Evolutionary conservation across 2,329 filamentous ascomycete species (phyloP).

Genomic region (Chaetomium olivaceum): DNA sequence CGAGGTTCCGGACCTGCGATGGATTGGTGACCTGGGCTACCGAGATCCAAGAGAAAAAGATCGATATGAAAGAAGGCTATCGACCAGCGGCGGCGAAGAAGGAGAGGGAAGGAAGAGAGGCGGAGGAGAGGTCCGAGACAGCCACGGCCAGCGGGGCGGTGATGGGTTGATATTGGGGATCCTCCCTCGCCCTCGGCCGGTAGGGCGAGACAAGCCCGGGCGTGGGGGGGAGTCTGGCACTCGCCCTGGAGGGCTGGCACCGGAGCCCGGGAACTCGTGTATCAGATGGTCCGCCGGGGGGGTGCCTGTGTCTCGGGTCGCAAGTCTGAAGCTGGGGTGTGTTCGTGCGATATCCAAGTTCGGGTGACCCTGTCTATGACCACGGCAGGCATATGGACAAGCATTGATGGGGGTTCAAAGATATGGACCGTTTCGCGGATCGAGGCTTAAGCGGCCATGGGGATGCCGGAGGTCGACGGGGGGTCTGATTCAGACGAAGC

Average conservation of each 20-base stretch:
- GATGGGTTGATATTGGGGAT: constrained; percentile 36
- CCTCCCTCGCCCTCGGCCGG: constrained; percentile 20
- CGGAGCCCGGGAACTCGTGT: constrained; percentile 42
- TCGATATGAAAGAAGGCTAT: constrained; percentile 56
- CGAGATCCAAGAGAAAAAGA: constrained; percentile 39
- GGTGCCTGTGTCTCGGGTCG: constrained; percentile 42
- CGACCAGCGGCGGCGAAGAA: constrained; percentile 46
- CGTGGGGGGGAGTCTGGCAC: constrained; percentile 27
- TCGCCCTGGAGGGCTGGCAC: constrained; percentile 43
- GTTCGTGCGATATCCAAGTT: constrained; percentile 52
- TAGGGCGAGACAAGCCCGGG: constrained; percentile 22
- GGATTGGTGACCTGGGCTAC: constrained; percentile 33
- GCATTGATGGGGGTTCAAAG: constrained; percentile 39
- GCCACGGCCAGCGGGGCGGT: constrained; percentile 31
- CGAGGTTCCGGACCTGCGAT: constrained; percentile 57
- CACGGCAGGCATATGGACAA: constrained; percentile 56
- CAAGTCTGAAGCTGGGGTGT: constrained; percentile 42
- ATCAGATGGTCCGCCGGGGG: constrained; percentile 43
- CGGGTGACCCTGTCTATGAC: constrained; percentile 54
- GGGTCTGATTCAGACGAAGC: constrained; percentile 20
- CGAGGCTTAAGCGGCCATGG: constrained; percentile 30
- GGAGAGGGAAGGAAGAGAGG: constrained; percentile 37
- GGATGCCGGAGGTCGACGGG: constrained; percentile 16
- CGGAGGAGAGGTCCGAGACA: constrained; percentile 32
- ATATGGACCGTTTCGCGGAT: constrained; percentile 22